Percentiles rank a stretch among this genome's conserved stretches.
Evolutionary conservation across 805 yeast species (phyloP).

Genomic region (Wickerhamiella occidentalis): DNA sequence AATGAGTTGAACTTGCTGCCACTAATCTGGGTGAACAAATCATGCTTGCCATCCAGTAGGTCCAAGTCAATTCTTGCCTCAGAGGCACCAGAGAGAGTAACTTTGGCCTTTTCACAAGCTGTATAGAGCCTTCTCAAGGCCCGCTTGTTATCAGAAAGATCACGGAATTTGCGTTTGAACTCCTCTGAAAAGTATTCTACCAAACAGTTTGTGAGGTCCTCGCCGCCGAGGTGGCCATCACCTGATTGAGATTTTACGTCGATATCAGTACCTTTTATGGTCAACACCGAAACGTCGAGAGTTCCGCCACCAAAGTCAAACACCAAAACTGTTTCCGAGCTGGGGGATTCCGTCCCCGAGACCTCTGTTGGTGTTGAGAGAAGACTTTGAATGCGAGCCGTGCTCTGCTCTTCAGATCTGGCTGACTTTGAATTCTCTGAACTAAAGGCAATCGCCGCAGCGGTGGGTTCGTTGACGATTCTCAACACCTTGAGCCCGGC

Average conservation of each 20-base stretch:
- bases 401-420: no score
- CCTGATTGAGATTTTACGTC: conserved; percentile 91
- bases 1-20: conserved; percentile 97
- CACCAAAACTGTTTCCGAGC: conserved; percentile 77
- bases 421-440: no score
- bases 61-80: conserved; percentile 94
- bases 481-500: conserved; percentile 81
- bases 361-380: no score
- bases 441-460: conserved; percentile 97
- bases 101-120: conserved; percentile 95
- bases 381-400: conserved; percentile 46
- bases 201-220: conserved; percentile 83
- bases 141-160: conserved; percentile 30
- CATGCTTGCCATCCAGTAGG: conserved; percentile 87
- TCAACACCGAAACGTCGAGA: conserved; percentile 77
- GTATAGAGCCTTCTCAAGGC: conserved; percentile 74
- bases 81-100: conserved; percentile 90
- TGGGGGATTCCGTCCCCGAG: no score
- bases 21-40: conserved; percentile 86
- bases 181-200: conserved; percentile 71
- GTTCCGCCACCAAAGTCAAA: conserved; percentile 97
- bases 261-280: conserved; percentile 83
- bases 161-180: conserved; percentile 79
- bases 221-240: conserved; percentile 96
- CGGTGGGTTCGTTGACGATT: conserved; percentile 90